Evolutionary conservation across 2,329 filamentous ascomycete genomes (phyloP).

Genomic region (Ophiostoma perfectum): DNA sequence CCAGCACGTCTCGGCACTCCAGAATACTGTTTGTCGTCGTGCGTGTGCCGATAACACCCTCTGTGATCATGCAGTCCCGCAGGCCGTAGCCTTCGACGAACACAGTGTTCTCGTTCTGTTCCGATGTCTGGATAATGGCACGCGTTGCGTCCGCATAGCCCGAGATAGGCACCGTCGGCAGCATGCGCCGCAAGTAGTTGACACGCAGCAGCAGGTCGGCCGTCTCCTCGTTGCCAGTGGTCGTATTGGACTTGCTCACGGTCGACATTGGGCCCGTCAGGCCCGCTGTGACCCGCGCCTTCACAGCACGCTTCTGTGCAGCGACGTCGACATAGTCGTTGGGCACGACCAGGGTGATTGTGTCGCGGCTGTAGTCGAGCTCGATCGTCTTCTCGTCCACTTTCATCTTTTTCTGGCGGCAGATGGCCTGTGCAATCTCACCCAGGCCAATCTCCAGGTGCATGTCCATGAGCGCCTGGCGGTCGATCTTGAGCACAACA

Average conservation of each 20-base stretch:
- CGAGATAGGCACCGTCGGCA: slow-evolving; percentile 80
- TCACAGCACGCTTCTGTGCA: slow-evolving; percentile 43
- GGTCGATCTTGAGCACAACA: slow-evolving; percentile 76
- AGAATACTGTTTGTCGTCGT: slow-evolving; percentile 81
- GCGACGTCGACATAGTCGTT: slow-evolving; percentile 48
- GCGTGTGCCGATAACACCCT: slow-evolving; percentile 74
- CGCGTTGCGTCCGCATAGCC: slow-evolving; percentile 81
- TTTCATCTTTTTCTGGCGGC: slow-evolving; percentile 77
- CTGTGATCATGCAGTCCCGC: slow-evolving; percentile 83
- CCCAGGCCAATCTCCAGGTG: slow-evolving; percentile 70
- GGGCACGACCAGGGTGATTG: slow-evolving; percentile 68
- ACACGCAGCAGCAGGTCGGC: slow-evolving; percentile 70
- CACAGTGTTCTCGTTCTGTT: slow-evolving; percentile 62
- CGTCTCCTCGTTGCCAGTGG: slow-evolving; percentile 41
- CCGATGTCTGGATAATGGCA: slow-evolving; percentile 81
- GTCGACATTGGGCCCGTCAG: slow-evolving; percentile 33
- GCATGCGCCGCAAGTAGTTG: slow-evolving; percentile 74
- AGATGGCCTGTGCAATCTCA: slow-evolving; percentile 73
- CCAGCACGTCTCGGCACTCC: slow-evolving; percentile 80
- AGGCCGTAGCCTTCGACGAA: slow-evolving; percentile 95
- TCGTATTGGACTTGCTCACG: slow-evolving; percentile 35
- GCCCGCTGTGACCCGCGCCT: slow-evolving; percentile 42
- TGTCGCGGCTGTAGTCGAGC: slow-evolving; percentile 54
- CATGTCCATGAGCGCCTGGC: slow-evolving; percentile 69
- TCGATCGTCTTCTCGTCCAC: slow-evolving; percentile 53